Evolutionary conservation across 108 stramenopile genomes (phyloP), one percentile per base, ranked within the genome.

Genomic region (Epithemia pelagica): DNA sequence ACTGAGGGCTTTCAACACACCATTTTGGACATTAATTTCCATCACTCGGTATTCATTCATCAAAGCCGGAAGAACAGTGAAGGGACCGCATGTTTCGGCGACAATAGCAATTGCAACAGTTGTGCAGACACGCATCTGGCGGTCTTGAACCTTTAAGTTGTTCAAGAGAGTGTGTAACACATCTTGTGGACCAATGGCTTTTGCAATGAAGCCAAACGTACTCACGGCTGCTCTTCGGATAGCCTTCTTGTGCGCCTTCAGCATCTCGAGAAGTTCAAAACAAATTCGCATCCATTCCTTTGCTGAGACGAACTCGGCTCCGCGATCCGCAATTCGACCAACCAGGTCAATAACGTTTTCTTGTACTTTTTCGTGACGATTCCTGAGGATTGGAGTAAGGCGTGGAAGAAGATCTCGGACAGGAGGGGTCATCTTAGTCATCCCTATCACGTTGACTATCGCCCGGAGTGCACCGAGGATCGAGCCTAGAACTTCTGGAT

Each of bases 271-370:
- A 25, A 99, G 85, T 77, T 99, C 97, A 68, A 98, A 99, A 79
- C 97, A 98, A 62, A 99, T 97, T 30, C 99, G 92, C 99, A 99
- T 99, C 99, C 99, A 99, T 83, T 99, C 99, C 52, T 95, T 90
- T 5, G 96, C 97, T 28, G 92, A 80, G 7, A 98, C 99, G 70
- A 91, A 93, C 73, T 98, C 96, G 20, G 97, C 94, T 21, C 97
- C 99, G 5, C 99, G 82, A 70, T 98, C 97, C 1, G 97, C 99
- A 65, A 99, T 96, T 7, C 97, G 91, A 25, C 99, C 99, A 32
- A 99, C 93, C 74, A 96, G 67, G 68, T 94, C 91, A 67, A 99
- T 98, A 62, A 94, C 95, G 65, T 97, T 98, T 73, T 98, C 97
- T 68, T 98, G 97, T 5, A 99, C 99, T 70, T 98, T 98, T 66